Conservation (phyloP, 139 green algal species). For the Bryopsis sp. region DNA sequence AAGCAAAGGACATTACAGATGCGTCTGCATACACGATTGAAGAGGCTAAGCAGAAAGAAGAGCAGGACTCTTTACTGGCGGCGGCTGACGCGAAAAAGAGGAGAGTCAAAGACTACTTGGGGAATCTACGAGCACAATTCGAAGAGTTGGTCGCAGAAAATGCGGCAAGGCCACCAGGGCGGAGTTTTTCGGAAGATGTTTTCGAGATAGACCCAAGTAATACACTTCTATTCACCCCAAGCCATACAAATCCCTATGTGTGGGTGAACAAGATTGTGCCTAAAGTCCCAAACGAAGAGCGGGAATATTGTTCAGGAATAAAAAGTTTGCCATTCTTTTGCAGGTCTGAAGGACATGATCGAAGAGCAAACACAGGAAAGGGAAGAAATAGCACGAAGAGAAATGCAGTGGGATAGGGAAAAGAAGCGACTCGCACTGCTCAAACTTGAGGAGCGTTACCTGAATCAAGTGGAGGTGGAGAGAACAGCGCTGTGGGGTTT, state of each 20-base stretch:
- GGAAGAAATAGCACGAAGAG: conserved; percentile 29
- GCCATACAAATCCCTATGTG: too few species aligned
- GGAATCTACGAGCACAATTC: conserved; percentile 36
- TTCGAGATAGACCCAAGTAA: conserved; percentile 34
- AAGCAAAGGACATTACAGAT: conserved; percentile 31
- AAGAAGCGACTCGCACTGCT: conserved; percentile 39
- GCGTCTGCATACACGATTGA: conserved; percentile 52
- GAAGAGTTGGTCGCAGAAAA: conserved; percentile 48
- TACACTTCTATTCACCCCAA: too few species aligned
- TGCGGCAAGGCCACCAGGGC: background rate
- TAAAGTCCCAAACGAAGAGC: background rate
- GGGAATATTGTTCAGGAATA: background rate
- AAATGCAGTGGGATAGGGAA: conserved; percentile 59
- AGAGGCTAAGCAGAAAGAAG: conserved; percentile 62
- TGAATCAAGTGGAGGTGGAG: conserved; percentile 52
- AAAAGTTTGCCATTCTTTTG: background rate
- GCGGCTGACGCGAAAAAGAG: conserved; percentile 52
- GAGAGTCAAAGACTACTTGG: conserved; percentile 35
- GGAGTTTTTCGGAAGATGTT: conserved; percentile 18
- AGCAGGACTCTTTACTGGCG: conserved; percentile 32
- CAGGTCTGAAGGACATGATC: conserved; percentile 20
- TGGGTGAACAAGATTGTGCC: too few species aligned
- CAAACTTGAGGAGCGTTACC: conserved; percentile 52
- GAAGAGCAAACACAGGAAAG: conserved; percentile 25
- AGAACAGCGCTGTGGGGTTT: conserved; percentile 46